Conservation (phyloP, 1,284 basidiomycete species). For the Austroboletus novae-zelandiae region DNA sequence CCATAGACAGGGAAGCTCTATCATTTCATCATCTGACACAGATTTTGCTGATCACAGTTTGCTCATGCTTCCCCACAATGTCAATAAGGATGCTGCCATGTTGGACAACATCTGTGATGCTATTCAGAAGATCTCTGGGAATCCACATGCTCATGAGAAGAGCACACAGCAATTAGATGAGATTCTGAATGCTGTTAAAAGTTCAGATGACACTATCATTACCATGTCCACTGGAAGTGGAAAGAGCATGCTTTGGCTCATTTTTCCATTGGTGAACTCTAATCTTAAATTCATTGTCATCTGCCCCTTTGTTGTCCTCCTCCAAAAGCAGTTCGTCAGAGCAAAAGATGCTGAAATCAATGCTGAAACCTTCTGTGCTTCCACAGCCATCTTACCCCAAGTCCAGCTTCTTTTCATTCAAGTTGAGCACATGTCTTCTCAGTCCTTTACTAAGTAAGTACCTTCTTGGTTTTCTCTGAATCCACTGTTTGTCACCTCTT, state of each 20-base stretch:
- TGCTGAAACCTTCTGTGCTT: not conserved
- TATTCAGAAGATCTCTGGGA: not conserved
- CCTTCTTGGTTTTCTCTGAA: too few relatives aligned
- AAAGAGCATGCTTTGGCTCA: constrained; percentile 10
- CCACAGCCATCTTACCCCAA: too few relatives aligned
- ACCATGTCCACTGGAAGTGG: constrained; percentile 9
- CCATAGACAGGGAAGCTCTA: too few relatives aligned
- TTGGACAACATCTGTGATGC: not conserved
- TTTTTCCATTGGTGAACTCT: not conserved
- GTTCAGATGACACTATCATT: not conserved
- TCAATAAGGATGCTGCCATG: too few relatives aligned
- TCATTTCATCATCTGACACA: too few relatives aligned
- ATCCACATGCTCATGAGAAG: not conserved
- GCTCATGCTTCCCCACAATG: too few relatives aligned
- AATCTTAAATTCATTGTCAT: not conserved
- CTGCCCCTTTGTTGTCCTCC: constrained; percentile 3
- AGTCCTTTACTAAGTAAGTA: not conserved
- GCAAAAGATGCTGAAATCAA: not conserved
- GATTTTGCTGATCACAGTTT: too few relatives aligned
- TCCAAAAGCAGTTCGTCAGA: constrained; percentile 1
- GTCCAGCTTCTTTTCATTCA: constrained; percentile 11
- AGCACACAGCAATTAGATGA: constrained; percentile 5
- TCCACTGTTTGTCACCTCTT: too few relatives aligned
- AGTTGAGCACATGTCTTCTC: constrained; percentile 4
- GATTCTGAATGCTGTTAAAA: not conserved